Percentiles rank a stretch among this genome's conserved stretches.
These are phyloP conservation scores for Cladophialophora immunda DNA, from an alignment of 2,329 filamentous ascomycete species.

Conservation along the genomic window DNA sequence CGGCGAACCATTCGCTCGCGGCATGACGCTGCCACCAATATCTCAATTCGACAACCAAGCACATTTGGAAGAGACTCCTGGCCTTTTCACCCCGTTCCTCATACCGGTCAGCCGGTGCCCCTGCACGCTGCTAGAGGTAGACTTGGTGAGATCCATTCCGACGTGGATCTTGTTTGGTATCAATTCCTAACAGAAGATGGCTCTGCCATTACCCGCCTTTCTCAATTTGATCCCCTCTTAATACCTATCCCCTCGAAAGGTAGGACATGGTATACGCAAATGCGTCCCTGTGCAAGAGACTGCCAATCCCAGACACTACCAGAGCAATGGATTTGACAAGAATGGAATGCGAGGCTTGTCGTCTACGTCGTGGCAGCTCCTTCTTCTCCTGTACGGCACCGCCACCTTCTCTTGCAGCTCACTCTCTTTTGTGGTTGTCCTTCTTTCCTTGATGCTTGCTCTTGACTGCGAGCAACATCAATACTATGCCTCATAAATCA, in stretches of 20 bases:
- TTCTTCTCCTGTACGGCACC: neutral
- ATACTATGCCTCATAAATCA: conserved; percentile 19
- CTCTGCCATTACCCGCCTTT: neutral
- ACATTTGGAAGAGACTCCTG: neutral
- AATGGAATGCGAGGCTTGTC: neutral
- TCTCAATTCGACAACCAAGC: neutral
- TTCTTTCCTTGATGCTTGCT: neutral
- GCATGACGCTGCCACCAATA: neutral
- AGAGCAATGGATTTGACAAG: neutral
- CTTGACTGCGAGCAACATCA: conserved; percentile 8
- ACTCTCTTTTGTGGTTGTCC: neutral
- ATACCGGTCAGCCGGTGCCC: neutral
- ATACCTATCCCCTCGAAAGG: too few species aligned
- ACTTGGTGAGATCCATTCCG: neutral
- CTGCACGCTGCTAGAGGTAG: neutral
- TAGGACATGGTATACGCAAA: neutral
- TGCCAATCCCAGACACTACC: neutral
- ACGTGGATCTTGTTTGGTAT: neutral
- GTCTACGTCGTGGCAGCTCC: neutral
- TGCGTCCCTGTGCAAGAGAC: neutral
- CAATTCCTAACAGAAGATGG: neutral
- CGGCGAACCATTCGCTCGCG: neutral
- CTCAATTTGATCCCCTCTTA: too few species aligned
- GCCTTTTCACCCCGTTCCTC: neutral
- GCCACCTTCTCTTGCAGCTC: neutral